Evolutionary conservation across 2,329 filamentous ascomycete genomes (phyloP).

Genomic region (Fusarium citri): DNA sequence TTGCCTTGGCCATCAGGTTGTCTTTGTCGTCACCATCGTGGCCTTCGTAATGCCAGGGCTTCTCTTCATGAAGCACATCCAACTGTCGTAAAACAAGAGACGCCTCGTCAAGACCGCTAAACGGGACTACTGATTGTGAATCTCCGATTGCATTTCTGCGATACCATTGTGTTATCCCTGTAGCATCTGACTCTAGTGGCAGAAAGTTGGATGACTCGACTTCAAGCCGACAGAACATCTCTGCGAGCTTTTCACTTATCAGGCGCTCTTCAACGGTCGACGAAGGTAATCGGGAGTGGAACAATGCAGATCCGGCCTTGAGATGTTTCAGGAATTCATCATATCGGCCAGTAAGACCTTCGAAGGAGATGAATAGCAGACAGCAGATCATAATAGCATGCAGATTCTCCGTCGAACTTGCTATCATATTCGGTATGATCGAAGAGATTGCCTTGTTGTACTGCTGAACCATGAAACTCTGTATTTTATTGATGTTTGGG

Average conservation of each 20-base stretch:
- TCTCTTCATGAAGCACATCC: background rate
- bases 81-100: background rate
- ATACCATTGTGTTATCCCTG: background rate
- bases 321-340: background rate
- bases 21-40: background rate
- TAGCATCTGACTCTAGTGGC: background rate
- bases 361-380: background rate
- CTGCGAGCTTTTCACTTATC: background rate
- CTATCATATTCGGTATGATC: background rate
- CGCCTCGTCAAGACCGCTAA: background rate
- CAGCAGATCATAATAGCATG: slow-evolving; percentile 4
- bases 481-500: background rate
- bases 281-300: background rate
- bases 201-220: slow-evolving; percentile 4
- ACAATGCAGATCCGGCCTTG: background rate
- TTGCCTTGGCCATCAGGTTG: background rate
- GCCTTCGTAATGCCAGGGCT: background rate
- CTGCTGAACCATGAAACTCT: background rate
- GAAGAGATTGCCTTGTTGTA: slow-evolving; percentile 2
- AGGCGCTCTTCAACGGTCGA: background rate
- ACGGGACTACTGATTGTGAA: background rate
- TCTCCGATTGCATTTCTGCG: background rate
- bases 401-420: background rate
- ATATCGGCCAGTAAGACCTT: background rate
- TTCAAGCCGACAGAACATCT: slow-evolving; percentile 1